Percentiles rank a stretch among this genome's conserved stretches.
phyloP scores from a whole-genome alignment of 352 stramenopile species.

The Globisporangium splendens region DNA sequence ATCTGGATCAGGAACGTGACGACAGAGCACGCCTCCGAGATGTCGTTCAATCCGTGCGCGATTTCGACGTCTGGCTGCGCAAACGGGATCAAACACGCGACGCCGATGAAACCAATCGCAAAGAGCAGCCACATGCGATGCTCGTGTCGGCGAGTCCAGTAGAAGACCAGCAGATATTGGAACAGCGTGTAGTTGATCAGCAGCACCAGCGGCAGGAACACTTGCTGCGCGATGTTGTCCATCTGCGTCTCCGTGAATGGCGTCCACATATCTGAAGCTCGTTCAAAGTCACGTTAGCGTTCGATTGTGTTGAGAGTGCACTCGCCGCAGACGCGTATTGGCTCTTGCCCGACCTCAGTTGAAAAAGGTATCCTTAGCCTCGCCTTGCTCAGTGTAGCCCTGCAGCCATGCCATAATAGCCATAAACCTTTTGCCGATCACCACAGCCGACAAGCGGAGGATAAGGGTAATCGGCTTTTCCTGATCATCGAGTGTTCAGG shows the following conservation, averaged over 20 bases:
- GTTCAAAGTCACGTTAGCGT: slow-evolving; percentile 10
- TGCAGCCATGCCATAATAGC: too few relatives aligned
- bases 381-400: too few relatives aligned
- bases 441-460: too few relatives aligned
- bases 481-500: too few relatives aligned
- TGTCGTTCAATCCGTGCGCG: slow-evolving; percentile 23
- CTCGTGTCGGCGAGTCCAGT: slow-evolving; percentile 17
- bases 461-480: too few relatives aligned
- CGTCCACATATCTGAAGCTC: slow-evolving; percentile 10
- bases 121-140: slow-evolving; percentile 7
- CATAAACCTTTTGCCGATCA: too few relatives aligned
- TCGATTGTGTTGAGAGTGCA: too few relatives aligned
- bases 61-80: slow-evolving; percentile 14
- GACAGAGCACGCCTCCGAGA: slow-evolving; percentile 29
- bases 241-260: slow-evolving; percentile 25
- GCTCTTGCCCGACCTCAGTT: too few relatives aligned
- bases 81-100: slow-evolving; percentile 18
- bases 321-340: too few relatives aligned
- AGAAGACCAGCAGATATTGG: slow-evolving; percentile 28
- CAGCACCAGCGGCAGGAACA: slow-evolving; percentile 30
- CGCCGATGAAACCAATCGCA: slow-evolving; percentile 1
- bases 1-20: slow-evolving; percentile 40
- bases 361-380: too few relatives aligned
- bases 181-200: slow-evolving; percentile 40
- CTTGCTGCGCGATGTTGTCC: slow-evolving; percentile 9